Evolutionary conservation across 129 eudicot genomes (phyloP), one percentile per base, ranked within the genome.

Genomic region (Saussurea involucrata): DNA sequence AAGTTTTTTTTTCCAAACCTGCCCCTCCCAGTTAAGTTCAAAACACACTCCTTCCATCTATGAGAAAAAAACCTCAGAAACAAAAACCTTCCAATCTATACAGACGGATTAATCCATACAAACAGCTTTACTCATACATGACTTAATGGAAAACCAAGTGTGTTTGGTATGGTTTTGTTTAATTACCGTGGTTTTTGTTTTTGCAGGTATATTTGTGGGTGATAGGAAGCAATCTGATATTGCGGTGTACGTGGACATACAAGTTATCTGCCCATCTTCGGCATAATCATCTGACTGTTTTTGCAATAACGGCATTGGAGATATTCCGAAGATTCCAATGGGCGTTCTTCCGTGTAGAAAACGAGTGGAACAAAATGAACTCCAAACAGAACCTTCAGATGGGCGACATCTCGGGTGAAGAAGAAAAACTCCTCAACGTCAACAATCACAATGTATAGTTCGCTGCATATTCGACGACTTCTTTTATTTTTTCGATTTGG

Each of bases 211-310:
- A 84, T 63, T 49, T 88, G 25, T 95, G 97, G 98, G 96, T 91
- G 53, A 75, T 95, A 11, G 96, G 93, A 63, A 95, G 96, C 90
- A 95, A 95, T 85, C 86, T 95, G 68, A 85, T 95, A 22, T 86
- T 95, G 71, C 86, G 97, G 18, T 91, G 98, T 84, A 95, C 97
- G 3, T 95, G 98, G 98, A 95, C 98, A 1, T 95, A 95, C 96
- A 95, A 95, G 82, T 79, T 95, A 31, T 95, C 98, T 5, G 96
- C 98, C 37, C 98, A 95, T 95, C 97, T 95, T 63, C 96, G 97
- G 32, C 98, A 95, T 46, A 95, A 95, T 64, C 85, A 91, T 85
- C 80, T 89, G 24, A 91, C 99, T 15, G 90, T 95, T 70, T 92
- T 89, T 53, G 79, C 94, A 8, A 91, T 95, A 63, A 83, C 94